Evolutionary conservation across 192 early-diverging fungal species (phyloP), one percentile per base, ranked within the genome.

Genomic region (Gigaspora rosea): DNA sequence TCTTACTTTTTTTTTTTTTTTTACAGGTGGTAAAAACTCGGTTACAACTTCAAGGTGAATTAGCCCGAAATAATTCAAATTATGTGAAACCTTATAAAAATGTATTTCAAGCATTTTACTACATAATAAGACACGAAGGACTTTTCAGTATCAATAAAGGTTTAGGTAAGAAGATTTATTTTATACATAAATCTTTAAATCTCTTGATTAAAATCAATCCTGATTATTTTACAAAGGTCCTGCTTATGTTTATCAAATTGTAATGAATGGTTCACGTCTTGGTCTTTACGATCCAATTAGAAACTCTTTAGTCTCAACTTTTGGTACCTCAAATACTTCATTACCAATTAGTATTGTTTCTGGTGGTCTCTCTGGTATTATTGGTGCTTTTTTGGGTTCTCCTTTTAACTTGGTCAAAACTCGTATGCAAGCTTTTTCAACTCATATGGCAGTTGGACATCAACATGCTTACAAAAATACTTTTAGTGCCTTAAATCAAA

Each of bases 321-420:
- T 90, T 33, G 82, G 82, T 3, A 85, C 81, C 1, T 69, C 75
- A 49, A 80, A 76, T 12, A 16, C 79, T 20, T 73, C 80, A 56
- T 76, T 83, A 11, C 75, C 90, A 6, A 82, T 93, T 47, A 91
- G 93, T 75, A 88, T 96, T 12, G 80, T 87, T 0, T 86, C 91
- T 8, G 95, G 94, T 68, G 92, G 90, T 32, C 66, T 92, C 13
- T 89, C 91, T 70, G 97, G 97, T 8, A 81, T 93, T 46, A 82
- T 93, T 36, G 96, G 94, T 7, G 95, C 96, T 5, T 86, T 86
- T 8, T 74, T 96, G 12, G 94, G 92, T 12, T 93, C 91, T 46
- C 97, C 97, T 8, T 81, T 98, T 46, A 97, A 93, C 78, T 81
- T 98, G 76, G 88, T 98, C 78, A 98, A 98, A 81, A 97, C 95